A percentile compares a stretch with the other conserved stretches of the same genome.
These are phyloP conservation scores for Solanum lycopersicoides DNA, from an alignment of 257 asterid genomes.

Conservation along the genomic window DNA sequence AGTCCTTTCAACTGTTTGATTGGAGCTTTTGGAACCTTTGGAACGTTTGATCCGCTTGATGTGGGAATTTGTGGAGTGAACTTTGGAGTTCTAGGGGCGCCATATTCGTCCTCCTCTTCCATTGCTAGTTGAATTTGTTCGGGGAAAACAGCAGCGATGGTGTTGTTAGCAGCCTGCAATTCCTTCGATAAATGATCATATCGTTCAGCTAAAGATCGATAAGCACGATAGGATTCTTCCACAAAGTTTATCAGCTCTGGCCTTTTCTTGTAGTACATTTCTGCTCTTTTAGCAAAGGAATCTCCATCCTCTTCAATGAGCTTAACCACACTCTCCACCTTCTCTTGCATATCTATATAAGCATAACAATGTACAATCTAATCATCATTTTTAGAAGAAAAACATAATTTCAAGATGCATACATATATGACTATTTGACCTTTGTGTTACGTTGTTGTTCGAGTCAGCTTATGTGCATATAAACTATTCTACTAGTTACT, in stretches of 20 bases:
- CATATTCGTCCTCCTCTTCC: slow-evolving; percentile 47
- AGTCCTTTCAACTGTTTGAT: slow-evolving; percentile 46
- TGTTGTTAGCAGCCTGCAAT: slow-evolving; percentile 69
- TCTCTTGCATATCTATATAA: slow-evolving; percentile 77
- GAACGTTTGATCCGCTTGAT: slow-evolving; percentile 16
- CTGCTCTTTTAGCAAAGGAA: slow-evolving; percentile 84
- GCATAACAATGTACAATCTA: not conserved
- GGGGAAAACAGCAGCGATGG: slow-evolving; percentile 70
- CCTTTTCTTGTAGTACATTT: slow-evolving; percentile 84
- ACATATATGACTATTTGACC: not conserved
- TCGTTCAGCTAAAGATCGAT: slow-evolving; percentile 72
- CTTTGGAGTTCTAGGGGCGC: slow-evolving; percentile 7
- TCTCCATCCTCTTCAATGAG: slow-evolving; percentile 85
- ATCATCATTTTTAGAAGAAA: not conserved
- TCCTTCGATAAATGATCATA: slow-evolving; percentile 82
- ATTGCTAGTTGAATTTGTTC: slow-evolving; percentile 57
- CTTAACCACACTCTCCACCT: slow-evolving; percentile 54
- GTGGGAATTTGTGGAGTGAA: slow-evolving; percentile 11
- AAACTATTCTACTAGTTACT: not conserved
- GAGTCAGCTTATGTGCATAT: not conserved
- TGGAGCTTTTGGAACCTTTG: slow-evolving; percentile 58
- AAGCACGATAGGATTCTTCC: slow-evolving; percentile 68
- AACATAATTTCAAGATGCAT: not conserved
- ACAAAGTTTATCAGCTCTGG: slow-evolving; percentile 72
- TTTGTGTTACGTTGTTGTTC: not conserved